A percentile compares a stretch with the other conserved stretches of the same genome.
phyloP scores from a whole-genome alignment of 768 basidiomycete genomes.

The Tulasnella sp. region DNA sequence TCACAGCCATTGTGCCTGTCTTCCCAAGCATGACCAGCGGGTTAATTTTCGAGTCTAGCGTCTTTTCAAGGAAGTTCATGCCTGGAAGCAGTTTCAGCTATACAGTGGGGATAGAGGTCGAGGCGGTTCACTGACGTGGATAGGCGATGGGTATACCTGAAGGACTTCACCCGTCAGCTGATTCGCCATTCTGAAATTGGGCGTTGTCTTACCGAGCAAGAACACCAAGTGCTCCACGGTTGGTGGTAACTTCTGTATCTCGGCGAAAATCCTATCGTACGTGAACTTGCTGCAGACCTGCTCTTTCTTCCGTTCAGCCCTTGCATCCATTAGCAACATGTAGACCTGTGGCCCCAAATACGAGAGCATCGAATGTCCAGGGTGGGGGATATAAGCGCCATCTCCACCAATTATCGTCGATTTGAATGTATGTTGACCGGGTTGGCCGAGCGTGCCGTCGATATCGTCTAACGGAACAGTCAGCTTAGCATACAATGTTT shows the following conservation, averaged over 20 bases:
- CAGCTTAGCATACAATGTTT: neutral
- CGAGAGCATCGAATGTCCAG: constrained; percentile 76
- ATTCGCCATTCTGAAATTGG: constrained; percentile 10
- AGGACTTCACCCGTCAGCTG: neutral
- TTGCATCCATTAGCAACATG: constrained; percentile 76
- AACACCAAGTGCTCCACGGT: constrained; percentile 78
- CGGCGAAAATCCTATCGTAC: constrained; percentile 68
- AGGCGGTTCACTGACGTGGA: constrained; percentile 54
- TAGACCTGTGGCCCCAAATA: constrained; percentile 74
- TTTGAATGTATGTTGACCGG: constrained; percentile 61
- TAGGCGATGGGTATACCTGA: constrained; percentile 52
- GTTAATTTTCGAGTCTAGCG: constrained; percentile 78
- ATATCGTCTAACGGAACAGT: constrained; percentile 49
- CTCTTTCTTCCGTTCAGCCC: constrained; percentile 78
- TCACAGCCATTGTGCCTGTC: constrained; percentile 50
- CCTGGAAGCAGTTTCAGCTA: neutral
- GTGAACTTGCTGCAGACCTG: constrained; percentile 73
- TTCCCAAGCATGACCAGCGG: constrained; percentile 74
- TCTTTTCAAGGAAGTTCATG: constrained; percentile 76
- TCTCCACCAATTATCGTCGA: constrained; percentile 68
- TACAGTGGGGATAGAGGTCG: neutral
- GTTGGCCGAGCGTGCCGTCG: constrained; percentile 66
- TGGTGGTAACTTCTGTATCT: constrained; percentile 57
- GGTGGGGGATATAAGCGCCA: constrained; percentile 75
- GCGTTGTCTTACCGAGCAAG: constrained; percentile 56